A percentile compares a stretch with the other conserved stretches of the same genome.
Evolutionary conservation across 2,329 filamentous ascomycete genomes (phyloP).

Genomic region (Cyphellophora europaea): DNA sequence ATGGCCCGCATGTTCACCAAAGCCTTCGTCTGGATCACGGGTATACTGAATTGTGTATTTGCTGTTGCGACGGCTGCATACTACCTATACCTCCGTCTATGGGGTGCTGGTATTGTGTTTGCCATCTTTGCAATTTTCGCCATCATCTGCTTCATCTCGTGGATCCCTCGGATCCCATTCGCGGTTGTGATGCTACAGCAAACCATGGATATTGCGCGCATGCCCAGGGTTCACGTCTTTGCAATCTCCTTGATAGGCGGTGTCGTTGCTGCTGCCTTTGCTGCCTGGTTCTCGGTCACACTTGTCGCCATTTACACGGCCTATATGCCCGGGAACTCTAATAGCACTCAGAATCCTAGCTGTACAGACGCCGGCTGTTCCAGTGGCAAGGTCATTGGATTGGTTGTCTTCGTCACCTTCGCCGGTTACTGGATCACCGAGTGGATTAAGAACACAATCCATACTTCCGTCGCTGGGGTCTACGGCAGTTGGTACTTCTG

Average conservation of each 20-base stretch:
- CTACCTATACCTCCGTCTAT: constrained; percentile 69
- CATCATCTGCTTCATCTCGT: constrained; percentile 74
- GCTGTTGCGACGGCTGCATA: constrained; percentile 80
- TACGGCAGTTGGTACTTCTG: constrained; percentile 94
- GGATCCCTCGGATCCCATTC: constrained; percentile 86
- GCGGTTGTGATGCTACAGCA: constrained; percentile 83
- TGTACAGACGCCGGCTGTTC: constrained; percentile 54
- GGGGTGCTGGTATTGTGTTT: constrained; percentile 78
- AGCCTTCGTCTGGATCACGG: constrained; percentile 86
- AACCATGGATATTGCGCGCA: constrained; percentile 71
- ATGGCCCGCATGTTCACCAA: constrained; percentile 71
- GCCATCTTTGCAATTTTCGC: constrained; percentile 72
- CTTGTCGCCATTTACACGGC: constrained; percentile 78
- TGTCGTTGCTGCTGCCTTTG: constrained; percentile 63
- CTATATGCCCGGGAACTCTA: constrained; percentile 55
- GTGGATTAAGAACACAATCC: constrained; percentile 87
- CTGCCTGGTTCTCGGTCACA: constrained; percentile 78
- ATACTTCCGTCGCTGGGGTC: constrained; percentile 76
- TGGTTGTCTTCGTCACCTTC: constrained; percentile 82
- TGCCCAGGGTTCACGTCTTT: constrained; percentile 72
- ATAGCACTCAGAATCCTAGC: constrained; percentile 38
- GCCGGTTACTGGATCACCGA: constrained; percentile 91
- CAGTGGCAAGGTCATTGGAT: constrained; percentile 67
- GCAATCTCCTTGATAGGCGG: constrained; percentile 77
- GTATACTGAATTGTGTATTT: constrained; percentile 76